Evolutionary conservation across 495 filamentous ascomycete genomes (phyloP).

Genomic region (Penicillium bialowiezense): DNA sequence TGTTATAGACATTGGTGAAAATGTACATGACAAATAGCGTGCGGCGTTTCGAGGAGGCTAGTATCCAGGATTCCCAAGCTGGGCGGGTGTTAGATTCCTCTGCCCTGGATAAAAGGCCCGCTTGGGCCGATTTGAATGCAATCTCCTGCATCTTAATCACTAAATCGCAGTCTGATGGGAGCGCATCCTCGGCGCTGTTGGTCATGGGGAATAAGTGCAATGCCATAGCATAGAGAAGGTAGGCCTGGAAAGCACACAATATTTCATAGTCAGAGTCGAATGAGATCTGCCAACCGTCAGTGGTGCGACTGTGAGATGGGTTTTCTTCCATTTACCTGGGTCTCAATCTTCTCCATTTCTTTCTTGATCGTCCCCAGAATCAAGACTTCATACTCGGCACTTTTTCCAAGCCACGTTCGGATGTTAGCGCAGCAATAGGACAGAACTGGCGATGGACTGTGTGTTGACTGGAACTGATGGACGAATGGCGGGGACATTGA

Average conservation of each 20-base stretch:
- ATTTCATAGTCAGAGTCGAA: too few species aligned
- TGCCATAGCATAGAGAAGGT: too few species aligned
- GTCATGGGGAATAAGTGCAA: background rate
- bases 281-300: too few species aligned
- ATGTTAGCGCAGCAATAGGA: constrained; percentile 43
- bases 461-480: constrained; percentile 31
- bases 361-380: constrained; percentile 26
- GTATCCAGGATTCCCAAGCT: constrained; percentile 50
- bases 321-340: too few species aligned
- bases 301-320: too few species aligned
- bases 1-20: constrained; percentile 44
- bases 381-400: constrained; percentile 38
- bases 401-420: constrained; percentile 37
- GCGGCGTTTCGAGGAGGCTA: constrained; percentile 44
- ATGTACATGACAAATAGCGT: constrained; percentile 47
- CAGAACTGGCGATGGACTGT: constrained; percentile 22
- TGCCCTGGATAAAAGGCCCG: constrained; percentile 38
- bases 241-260: too few species aligned
- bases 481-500: constrained; percentile 37
- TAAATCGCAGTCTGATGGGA: constrained; percentile 22
- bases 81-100: constrained; percentile 35
- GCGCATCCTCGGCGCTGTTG: constrained; percentile 4
- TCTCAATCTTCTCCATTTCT: constrained; percentile 37
- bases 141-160: constrained; percentile 47
- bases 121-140: constrained; percentile 36